phyloP scores from a whole-genome alignment of 1,284 basidiomycete genomes.

The Phellinidium pouzarii region DNA sequence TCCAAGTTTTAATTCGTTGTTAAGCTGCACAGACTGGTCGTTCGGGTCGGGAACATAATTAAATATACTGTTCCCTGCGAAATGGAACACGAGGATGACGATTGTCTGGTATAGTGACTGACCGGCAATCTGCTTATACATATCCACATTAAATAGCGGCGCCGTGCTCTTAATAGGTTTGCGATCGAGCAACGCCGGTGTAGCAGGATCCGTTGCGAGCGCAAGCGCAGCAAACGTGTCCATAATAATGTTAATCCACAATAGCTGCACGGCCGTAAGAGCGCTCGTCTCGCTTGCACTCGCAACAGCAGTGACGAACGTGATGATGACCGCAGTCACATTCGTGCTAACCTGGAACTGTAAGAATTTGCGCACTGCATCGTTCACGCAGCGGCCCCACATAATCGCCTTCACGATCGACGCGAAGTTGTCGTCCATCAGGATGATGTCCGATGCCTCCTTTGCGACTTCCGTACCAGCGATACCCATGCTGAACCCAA shows the following conservation, averaged over 20 bases:
- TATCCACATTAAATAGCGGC: slow-evolving; percentile 85
- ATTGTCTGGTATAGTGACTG: slow-evolving; percentile 88
- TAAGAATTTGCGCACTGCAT: slow-evolving; percentile 94
- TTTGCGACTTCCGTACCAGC: slow-evolving; percentile 98
- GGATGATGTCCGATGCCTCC: slow-evolving; percentile 97
- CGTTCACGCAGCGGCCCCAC: slow-evolving; percentile 99
- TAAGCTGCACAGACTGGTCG: slow-evolving; percentile 27
- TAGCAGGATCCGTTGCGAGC: slow-evolving; percentile 92
- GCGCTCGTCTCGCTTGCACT: slow-evolving; percentile 76
- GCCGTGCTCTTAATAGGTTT: slow-evolving; percentile 87
- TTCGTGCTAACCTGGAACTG: slow-evolving; percentile 98
- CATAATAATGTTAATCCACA: slow-evolving; percentile 98
- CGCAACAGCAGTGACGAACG: slow-evolving; percentile 86
- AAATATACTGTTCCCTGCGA: slow-evolving; percentile 71
- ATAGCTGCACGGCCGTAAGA: slow-evolving; percentile 88
- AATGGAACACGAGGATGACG: slow-evolving; percentile 87
- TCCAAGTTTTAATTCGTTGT: slow-evolving; percentile 54
- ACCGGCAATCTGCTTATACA: slow-evolving; percentile 91
- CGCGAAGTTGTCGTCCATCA: slow-evolving; percentile 97
- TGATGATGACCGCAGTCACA: slow-evolving; percentile 92
- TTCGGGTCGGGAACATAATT: slow-evolving; percentile 40
- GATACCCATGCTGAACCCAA: slow-evolving; percentile 98
- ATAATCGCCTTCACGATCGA: slow-evolving; percentile 97
- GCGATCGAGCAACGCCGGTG: slow-evolving; percentile 74
- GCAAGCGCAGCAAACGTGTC: slow-evolving; percentile 97